Conservation (phyloP, 140 eudicot genomes). For the Erigeron philadelphicus region DNA sequence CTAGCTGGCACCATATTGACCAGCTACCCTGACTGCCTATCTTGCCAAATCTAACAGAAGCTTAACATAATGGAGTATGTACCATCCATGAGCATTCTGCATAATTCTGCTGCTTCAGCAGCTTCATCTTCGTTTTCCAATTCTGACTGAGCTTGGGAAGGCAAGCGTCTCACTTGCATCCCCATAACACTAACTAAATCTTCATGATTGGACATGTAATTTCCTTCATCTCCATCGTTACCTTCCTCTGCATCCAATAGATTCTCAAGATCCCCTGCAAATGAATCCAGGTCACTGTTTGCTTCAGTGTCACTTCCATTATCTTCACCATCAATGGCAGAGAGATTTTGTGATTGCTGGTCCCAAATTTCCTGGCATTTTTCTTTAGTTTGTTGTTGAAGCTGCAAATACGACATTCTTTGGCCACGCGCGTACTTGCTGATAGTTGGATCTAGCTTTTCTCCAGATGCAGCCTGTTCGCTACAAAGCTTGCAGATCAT, state of each 20-base stretch:
- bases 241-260: constrained; percentile 85
- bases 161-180: constrained; percentile 80
- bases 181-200: constrained; percentile 67
- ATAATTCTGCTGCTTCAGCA: constrained; percentile 94
- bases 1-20: neutral
- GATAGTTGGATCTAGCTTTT: constrained; percentile 80
- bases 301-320: constrained; percentile 84
- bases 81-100: constrained; percentile 98
- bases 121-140: constrained; percentile 95
- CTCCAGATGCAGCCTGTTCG: constrained; percentile 97
- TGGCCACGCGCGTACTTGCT: constrained; percentile 98
- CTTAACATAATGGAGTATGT: constrained; percentile 20
- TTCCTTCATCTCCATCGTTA: constrained; percentile 69
- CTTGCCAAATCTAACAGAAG: constrained; percentile 1
- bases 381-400: constrained; percentile 94
- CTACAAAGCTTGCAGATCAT: constrained; percentile 93
- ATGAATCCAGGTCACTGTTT: constrained; percentile 88
- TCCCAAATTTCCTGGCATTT: constrained; percentile 99
- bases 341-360: constrained; percentile 71
- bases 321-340: constrained; percentile 78
- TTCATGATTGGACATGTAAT: constrained; percentile 52
- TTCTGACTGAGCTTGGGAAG: constrained; percentile 75
- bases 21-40: neutral
- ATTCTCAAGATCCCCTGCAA: constrained; percentile 95
- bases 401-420: constrained; percentile 90